These are phyloP conservation scores for Protostelium mycophagum DNA, from an alignment of 78 protist genomes.

Conservation along the genomic window DNA sequence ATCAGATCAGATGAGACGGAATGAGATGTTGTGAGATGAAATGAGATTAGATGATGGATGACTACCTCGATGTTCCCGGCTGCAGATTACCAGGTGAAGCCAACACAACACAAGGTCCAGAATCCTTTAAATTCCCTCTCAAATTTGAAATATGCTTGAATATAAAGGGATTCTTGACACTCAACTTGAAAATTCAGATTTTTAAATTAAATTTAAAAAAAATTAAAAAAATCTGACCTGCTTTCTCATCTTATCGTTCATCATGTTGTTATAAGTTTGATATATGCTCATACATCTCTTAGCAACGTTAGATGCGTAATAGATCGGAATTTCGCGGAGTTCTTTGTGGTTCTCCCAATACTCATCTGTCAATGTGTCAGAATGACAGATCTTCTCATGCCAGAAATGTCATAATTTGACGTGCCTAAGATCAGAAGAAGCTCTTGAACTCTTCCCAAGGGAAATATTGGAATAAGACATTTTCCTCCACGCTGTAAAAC, in stretches of 20 bases:
- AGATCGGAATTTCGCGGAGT: constrained; percentile 86
- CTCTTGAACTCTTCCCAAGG: constrained; percentile 98
- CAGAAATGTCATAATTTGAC: background rate
- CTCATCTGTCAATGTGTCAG: constrained; percentile 24
- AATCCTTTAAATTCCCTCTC: constrained; percentile 61
- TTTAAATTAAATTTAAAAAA: background rate
- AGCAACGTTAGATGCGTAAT: constrained; percentile 88
- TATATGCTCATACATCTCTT: constrained; percentile 81
- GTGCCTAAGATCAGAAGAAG: constrained; percentile 83
- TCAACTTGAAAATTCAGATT: constrained; percentile 45
- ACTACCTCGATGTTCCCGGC: constrained; percentile 84
- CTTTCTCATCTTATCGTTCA: constrained; percentile 75
- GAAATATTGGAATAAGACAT: constrained; percentile 93
- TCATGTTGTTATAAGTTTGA: constrained; percentile 81
- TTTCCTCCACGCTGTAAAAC: constrained; percentile 77
- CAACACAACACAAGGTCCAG: constrained; percentile 90
- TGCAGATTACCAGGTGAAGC: constrained; percentile 93
- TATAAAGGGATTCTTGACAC: constrained; percentile 82
- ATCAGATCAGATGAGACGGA: too few species aligned
- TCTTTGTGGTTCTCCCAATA: constrained; percentile 71
- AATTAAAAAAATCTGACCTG: background rate
- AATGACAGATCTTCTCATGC: background rate
- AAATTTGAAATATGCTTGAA: constrained; percentile 83
- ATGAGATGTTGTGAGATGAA: too few species aligned
- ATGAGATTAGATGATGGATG: too few species aligned